Conservation (phyloP, 768 basidiomycete species). For the Sarcomyxa edulis region DNA sequence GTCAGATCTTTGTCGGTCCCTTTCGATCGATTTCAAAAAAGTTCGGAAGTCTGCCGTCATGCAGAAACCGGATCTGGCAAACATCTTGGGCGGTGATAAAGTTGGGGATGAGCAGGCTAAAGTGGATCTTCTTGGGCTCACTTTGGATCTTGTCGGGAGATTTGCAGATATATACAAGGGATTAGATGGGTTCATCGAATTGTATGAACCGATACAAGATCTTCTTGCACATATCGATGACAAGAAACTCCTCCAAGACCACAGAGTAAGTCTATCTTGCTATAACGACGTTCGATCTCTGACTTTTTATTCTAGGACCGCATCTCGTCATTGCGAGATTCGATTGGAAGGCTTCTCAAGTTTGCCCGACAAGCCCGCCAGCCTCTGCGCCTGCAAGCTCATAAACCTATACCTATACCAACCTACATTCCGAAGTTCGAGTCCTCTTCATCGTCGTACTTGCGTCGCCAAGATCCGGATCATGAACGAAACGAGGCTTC, state of each 20-base stretch:
- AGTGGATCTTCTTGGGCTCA: conserved; percentile 59
- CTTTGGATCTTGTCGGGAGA: conserved; percentile 57
- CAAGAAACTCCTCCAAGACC: conserved; percentile 43
- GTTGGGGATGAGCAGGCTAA: conserved; percentile 59
- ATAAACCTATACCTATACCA: conserved; percentile 95
- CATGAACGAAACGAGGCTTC: conserved; percentile 81
- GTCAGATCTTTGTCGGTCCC: conserved; percentile 34
- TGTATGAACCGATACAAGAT: conserved; percentile 63
- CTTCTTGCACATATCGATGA: conserved; percentile 52
- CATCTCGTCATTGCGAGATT: conserved; percentile 39
- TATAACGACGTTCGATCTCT: conserved; percentile 6
- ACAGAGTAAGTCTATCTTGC: conserved; percentile 38
- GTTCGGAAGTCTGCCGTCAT: conserved; percentile 33
- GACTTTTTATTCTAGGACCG: conserved; percentile 36
- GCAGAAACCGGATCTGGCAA: conserved; percentile 41
- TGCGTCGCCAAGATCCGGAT: conserved; percentile 85
- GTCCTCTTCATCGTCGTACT: conserved; percentile 62
- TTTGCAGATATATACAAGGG: conserved; percentile 76
- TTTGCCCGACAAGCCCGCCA: conserved; percentile 68
- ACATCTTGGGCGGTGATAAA: conserved; percentile 28
- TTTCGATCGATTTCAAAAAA: conserved; percentile 33
- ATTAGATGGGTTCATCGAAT: conserved; percentile 79
- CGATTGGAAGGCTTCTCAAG: conserved; percentile 58
- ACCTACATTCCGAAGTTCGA: conserved; percentile 95
- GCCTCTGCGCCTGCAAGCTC: conserved; percentile 82